Conservation (phyloP, 768 basidiomycete species). For the Dioszegia hungarica region DNA sequence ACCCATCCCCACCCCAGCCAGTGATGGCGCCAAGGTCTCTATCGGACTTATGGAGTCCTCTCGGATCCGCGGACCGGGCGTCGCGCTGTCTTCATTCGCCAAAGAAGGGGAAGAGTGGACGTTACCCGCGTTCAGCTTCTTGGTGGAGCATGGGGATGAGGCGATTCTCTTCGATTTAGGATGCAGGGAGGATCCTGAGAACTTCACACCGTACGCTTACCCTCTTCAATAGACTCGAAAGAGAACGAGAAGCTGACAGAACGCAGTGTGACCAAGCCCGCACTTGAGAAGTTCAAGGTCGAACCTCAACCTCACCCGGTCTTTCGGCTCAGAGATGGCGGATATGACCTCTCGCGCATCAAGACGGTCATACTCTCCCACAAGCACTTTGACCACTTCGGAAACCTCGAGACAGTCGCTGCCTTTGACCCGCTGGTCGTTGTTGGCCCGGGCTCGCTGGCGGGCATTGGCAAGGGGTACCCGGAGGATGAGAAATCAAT, state of each 20-base stretch:
- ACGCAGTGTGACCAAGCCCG: conserved; percentile 8
- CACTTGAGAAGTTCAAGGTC: conserved; percentile 11
- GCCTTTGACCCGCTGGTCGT: conserved; percentile 10
- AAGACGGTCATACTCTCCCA: conserved; percentile 23
- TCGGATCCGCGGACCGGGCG: conserved; percentile 3
- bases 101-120: conserved; percentile 11
- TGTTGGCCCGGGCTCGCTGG: conserved; percentile 20
- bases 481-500: conserved; percentile 15
- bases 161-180: conserved; percentile 27
- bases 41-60: conserved; percentile 19
- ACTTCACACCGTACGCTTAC: conserved; percentile 20
- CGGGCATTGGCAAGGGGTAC: conserved; percentile 19
- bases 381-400: conserved; percentile 30
- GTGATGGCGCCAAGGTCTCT: conserved; percentile 10
- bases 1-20: conserved; percentile 14
- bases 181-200: conserved; percentile 17
- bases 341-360: conserved; percentile 12
- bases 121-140: conserved; percentile 19
- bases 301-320: conserved; percentile 17
- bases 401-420: conserved; percentile 24
- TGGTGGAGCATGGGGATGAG: conserved; percentile 20
- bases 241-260: background rate
- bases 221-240: background rate
- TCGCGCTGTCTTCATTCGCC: conserved; percentile 12
- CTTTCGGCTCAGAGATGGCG: conserved; percentile 6